A percentile compares a stretch with the other conserved stretches of the same genome.
Conservation (phyloP, 805 yeast species). For the Yarrowia sp. region DNA sequence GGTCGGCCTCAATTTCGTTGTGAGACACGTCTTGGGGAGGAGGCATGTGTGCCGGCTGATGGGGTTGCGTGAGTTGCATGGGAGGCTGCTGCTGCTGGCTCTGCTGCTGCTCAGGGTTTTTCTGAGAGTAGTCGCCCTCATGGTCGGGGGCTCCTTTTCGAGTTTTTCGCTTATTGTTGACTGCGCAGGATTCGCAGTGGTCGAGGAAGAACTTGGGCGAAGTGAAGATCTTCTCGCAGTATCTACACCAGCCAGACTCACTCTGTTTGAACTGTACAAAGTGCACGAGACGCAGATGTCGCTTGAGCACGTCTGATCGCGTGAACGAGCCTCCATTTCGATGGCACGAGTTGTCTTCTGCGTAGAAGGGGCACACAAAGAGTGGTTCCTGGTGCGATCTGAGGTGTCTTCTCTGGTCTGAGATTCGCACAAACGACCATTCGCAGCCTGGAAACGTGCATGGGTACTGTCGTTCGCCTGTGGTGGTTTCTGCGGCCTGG, state of each 20-base stretch:
- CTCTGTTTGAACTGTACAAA: slow-evolving; percentile 58
- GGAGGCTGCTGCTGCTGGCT: not conserved
- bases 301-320: slow-evolving; percentile 73
- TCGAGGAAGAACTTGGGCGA: slow-evolving; percentile 64
- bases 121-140: not conserved
- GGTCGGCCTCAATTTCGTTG: slow-evolving; percentile 19
- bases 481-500: slow-evolving; percentile 29
- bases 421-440: slow-evolving; percentile 74
- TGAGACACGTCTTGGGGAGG: slow-evolving; percentile 23
- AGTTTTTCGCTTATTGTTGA: slow-evolving; percentile 21
- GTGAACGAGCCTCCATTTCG: slow-evolving; percentile 78
- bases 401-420: slow-evolving; percentile 71
- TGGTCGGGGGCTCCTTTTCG: slow-evolving; percentile 23
- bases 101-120: not conserved
- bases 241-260: slow-evolving; percentile 72
- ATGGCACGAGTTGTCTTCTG: slow-evolving; percentile 72
- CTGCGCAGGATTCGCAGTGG: slow-evolving; percentile 71
- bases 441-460: slow-evolving; percentile 57
- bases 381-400: slow-evolving; percentile 71
- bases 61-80: slow-evolving; percentile 6
- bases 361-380: slow-evolving; percentile 78
- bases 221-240: slow-evolving; percentile 65
- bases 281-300: slow-evolving; percentile 75
- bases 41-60: slow-evolving; percentile 8
- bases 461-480: slow-evolving; percentile 49